These are phyloP conservation scores for Thalassiosira livingstoniorum DNA, from an alignment of 352 stramenopile species.

Conservation along the genomic window DNA sequence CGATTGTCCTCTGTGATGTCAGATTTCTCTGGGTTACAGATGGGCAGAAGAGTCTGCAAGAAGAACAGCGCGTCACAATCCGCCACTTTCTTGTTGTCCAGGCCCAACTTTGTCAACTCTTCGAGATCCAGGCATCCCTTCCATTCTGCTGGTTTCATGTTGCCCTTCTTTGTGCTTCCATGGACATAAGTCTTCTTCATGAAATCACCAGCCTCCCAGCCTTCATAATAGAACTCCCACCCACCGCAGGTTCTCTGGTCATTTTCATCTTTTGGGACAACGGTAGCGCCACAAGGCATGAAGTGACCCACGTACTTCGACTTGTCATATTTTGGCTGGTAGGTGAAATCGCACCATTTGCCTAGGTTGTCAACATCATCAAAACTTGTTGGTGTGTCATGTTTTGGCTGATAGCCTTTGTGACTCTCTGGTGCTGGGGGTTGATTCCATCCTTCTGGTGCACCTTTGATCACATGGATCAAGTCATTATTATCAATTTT, in stretches of 20 bases:
- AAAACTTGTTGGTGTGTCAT: too few relatives aligned
- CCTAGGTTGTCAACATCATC: conserved; percentile 10
- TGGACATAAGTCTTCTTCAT: background rate
- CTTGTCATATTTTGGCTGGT: conserved; percentile 7
- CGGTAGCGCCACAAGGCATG: conserved; percentile 10
- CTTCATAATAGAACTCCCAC: conserved; percentile 15
- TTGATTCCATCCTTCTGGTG: background rate
- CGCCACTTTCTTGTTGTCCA: background rate
- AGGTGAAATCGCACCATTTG: conserved; percentile 4
- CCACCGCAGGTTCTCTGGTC: background rate
- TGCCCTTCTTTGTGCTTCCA: background rate
- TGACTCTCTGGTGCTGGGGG: background rate
- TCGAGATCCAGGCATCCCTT: background rate
- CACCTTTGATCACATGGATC: background rate
- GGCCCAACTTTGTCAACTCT: background rate
- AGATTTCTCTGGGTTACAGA: background rate
- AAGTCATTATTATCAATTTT: background rate
- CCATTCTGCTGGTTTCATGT: background rate
- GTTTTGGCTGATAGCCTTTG: background rate
- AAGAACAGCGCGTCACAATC: background rate
- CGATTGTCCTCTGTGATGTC: background rate
- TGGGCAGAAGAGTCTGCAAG: background rate
- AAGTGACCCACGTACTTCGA: conserved; percentile 5
- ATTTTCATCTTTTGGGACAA: background rate
- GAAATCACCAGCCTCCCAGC: background rate